Evolutionary conservation across 805 yeast genomes (phyloP), one percentile per base, ranked within the genome.

Genomic region (Komagataella phaffii): DNA sequence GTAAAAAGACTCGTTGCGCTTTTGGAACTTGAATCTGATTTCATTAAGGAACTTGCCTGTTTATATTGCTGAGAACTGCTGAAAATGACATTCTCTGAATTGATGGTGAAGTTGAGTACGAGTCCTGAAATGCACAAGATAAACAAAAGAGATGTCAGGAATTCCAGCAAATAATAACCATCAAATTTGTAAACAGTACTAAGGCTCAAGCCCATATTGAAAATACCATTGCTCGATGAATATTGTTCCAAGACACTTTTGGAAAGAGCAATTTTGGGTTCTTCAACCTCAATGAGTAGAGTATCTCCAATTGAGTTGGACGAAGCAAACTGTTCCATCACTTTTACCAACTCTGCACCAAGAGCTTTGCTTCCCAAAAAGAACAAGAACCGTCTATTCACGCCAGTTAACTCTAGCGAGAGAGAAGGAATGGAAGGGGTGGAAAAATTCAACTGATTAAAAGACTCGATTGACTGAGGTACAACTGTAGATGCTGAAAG

Each of bases 121-220:
- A 79, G 55, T 23, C 74, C 65, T 0, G 80, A 67, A 14, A 76
- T 59, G 1, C 85, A 78, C 10, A 76, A 55, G 21, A 80, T 69
- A 55, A 84, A 77, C 1, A 74, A 56, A 23, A 82, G 53, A 10
- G 79, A 69, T 5, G 81, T 66, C 2, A 73, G 55, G 55, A 81
- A 76, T 61, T 85, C 91, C 50, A 83, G 57, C 23, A 77, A 65
- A 57, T 76, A 82, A 40, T 75, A 71, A 17, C 68, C 57, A 58
- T 79, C 80, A 59, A 75, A 73, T 51, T 68, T 66, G 61, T 70
- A 71, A n/a, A 67, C 60, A 1, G 67, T 60, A 21, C 58, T 57
- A 21, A 63, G 47, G 14, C 40, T 30, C 14, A 30, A 30, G 17
- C 60, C 58, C 24, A 60, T 55, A 17, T 56, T 56, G 43, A 67